Conservation (phyloP, 1,284 basidiomycete species). For the Takashimella koratensis region DNA sequence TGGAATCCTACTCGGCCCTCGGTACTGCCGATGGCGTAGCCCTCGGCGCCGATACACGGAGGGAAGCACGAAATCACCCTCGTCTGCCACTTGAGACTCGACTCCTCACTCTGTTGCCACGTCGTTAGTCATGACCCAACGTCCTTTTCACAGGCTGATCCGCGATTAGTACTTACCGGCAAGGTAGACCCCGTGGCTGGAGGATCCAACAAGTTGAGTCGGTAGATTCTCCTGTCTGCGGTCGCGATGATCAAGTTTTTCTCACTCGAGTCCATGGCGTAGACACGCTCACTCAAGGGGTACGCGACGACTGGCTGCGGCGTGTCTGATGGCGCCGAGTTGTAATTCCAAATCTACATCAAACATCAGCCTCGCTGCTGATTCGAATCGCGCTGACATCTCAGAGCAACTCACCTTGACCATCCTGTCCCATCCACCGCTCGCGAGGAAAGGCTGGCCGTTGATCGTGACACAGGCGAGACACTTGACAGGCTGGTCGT, state of each 20-base stretch:
- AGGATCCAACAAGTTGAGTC: neutral
- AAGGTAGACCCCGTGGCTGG: neutral
- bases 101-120: slow-evolving; percentile 55
- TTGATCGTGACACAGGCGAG: slow-evolving; percentile 68
- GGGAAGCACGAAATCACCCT: slow-evolving; percentile 84
- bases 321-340: neutral
- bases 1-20: slow-evolving; percentile 96
- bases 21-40: slow-evolving; percentile 89
- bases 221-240: slow-evolving; percentile 51
- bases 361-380: neutral
- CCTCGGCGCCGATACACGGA: slow-evolving; percentile 51
- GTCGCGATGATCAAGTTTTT: slow-evolving; percentile 82
- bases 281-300: slow-evolving; percentile 78
- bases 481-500: slow-evolving; percentile 75
- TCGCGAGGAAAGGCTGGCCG: slow-evolving; percentile 59
- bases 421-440: slow-evolving; percentile 89
- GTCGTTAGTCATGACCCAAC: too few relatives aligned
- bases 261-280: slow-evolving; percentile 51
- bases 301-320: neutral
- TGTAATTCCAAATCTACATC: neutral
- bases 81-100: slow-evolving; percentile 92
- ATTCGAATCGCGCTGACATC: too few relatives aligned
- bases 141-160: too few relatives aligned
- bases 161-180: neutral
- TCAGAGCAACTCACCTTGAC: slow-evolving; percentile 69